Percentiles rank a stretch among this genome's conserved stretches.
Evolutionary conservation across 2,329 filamentous ascomycete species (phyloP).

Genomic region (Talaromyces sp.): DNA sequence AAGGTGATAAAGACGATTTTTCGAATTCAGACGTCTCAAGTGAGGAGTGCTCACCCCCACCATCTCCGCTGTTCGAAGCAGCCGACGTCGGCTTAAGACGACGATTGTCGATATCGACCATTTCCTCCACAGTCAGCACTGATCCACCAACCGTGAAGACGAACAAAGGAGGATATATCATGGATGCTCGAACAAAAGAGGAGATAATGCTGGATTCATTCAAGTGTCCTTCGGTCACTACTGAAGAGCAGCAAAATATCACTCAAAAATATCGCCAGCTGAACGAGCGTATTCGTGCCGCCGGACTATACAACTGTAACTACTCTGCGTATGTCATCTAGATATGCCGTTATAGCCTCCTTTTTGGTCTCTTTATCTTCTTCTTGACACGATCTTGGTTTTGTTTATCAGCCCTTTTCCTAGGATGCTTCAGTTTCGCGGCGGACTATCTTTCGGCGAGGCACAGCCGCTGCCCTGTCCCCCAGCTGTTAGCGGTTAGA

Average conservation of each 20-base stretch:
- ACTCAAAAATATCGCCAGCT: slow-evolving; percentile 57
- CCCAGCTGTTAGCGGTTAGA: no score
- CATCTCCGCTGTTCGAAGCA: slow-evolving; percentile 60
- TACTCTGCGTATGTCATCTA: slow-evolving; percentile 76
- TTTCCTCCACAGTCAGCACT: slow-evolving; percentile 26
- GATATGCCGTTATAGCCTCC: slow-evolving; percentile 64
- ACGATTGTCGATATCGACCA: slow-evolving; percentile 30
- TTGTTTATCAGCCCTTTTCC: slow-evolving; percentile 66
- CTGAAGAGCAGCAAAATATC: slow-evolving; percentile 70
- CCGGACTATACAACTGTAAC: slow-evolving; percentile 77
- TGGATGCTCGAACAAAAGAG: slow-evolving; percentile 73
- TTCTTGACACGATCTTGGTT: slow-evolving; percentile 67
- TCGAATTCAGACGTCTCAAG: slow-evolving; percentile 44
- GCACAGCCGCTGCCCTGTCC: no score
- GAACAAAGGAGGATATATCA: slow-evolving; percentile 56
- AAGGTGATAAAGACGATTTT: slow-evolving; percentile 35
- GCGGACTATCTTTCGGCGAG: no score
- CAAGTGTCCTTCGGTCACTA: slow-evolving; percentile 77
- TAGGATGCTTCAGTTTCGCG: slow-evolving; percentile 77
- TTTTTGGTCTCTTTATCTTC: slow-evolving; percentile 54
- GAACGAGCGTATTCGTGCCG: slow-evolving; percentile 49
- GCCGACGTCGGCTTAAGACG: slow-evolving; percentile 42
- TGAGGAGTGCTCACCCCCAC: slow-evolving; percentile 54
- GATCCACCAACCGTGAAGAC: slow-evolving; percentile 13
- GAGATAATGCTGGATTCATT: slow-evolving; percentile 72